These are phyloP conservation scores for Inga leiocalycina DNA, from an alignment of 306 rosid species.

Conservation along the genomic window DNA sequence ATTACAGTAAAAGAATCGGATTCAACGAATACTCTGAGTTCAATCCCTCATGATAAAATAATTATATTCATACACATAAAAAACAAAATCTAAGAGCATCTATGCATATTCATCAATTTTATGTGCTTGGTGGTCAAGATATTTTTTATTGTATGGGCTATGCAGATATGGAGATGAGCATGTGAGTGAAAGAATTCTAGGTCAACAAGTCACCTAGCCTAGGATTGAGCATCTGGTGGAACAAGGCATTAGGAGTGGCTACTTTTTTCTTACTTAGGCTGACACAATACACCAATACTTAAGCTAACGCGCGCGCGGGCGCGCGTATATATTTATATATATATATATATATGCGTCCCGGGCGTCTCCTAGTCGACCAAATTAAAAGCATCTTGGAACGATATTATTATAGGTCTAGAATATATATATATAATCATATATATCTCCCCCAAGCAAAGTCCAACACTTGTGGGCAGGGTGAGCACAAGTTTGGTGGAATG, in stretches of 20 bases:
- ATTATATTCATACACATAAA: background rate
- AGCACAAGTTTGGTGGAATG: too few species aligned
- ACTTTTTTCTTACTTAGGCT: conserved; percentile 24
- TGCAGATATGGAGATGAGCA: background rate
- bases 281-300: conserved; percentile 19
- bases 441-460: conserved; percentile 5
- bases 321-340: too few species aligned
- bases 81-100: background rate
- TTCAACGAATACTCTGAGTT: background rate
- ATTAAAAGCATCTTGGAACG: conserved; percentile 45
- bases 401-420: background rate
- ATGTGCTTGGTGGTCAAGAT: background rate
- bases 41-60: background rate
- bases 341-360: too few species aligned
- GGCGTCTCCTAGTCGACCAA: conserved; percentile 32
- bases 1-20: background rate
- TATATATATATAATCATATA: background rate
- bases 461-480: conserved; percentile 21
- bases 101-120: background rate
- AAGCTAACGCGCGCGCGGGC: background rate
- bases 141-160: background rate
- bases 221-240: background rate
- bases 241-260: background rate
- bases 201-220: conserved; percentile 34
- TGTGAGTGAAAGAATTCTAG: conserved; percentile 36